phyloP scores from a whole-genome alignment of 148 eudicot genomes.

The Cornus kousa region DNA sequence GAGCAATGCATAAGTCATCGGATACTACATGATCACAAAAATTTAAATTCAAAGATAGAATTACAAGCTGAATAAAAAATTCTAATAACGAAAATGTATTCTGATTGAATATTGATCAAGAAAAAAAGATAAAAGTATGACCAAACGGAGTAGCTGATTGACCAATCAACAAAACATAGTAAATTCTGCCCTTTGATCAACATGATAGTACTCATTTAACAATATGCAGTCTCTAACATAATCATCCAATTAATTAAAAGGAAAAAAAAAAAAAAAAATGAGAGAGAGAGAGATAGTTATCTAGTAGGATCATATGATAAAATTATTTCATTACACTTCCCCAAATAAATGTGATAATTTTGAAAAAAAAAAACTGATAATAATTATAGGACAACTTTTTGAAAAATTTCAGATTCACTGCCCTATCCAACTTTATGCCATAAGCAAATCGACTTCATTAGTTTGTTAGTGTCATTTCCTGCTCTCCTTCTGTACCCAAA shows the following conservation, averaged over 20 bases:
- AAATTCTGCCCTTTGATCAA: constrained; percentile 2
- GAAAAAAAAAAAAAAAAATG: too few relatives aligned
- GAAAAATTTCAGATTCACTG: background rate
- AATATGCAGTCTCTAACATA: background rate
- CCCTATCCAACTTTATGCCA: background rate
- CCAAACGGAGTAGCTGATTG: background rate
- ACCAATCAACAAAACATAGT: too few relatives aligned
- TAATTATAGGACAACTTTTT: background rate
- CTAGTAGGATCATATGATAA: too few relatives aligned
- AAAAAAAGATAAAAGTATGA: background rate
- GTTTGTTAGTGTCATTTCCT: background rate
- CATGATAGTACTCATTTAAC: background rate
- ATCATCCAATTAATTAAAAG: background rate
- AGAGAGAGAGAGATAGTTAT: too few relatives aligned
- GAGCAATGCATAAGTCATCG: constrained; percentile 12
- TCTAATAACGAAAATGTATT: background rate
- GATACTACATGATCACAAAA: background rate
- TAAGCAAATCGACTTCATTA: background rate
- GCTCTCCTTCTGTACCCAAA: background rate
- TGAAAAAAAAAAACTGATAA: too few relatives aligned
- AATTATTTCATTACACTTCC: too few relatives aligned
- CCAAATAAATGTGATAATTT: background rate
- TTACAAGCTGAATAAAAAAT: background rate
- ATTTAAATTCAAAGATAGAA: background rate
- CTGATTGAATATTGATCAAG: background rate